Evolutionary conservation across 2,329 filamentous ascomycete species (phyloP).

Genomic region (Trichoderma lentiforme): DNA sequence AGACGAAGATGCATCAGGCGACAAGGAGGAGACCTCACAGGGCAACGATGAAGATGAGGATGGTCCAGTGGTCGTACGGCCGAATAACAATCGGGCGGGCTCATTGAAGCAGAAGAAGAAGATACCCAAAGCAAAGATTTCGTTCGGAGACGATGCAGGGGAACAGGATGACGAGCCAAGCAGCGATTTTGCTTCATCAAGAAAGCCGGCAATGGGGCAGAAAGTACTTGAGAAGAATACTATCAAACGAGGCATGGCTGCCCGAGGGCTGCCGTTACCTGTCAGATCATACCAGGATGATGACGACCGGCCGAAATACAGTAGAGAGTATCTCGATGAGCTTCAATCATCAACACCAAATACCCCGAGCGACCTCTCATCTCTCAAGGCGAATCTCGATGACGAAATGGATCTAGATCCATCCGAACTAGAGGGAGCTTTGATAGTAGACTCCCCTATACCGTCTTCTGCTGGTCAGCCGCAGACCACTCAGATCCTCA

Average conservation of each 20-base stretch:
- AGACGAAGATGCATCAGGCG: constrained; percentile 33
- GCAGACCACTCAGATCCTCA: constrained; percentile 59
- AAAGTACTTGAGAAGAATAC: constrained; percentile 66
- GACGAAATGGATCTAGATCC: constrained; percentile 55
- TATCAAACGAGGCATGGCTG: constrained; percentile 48
- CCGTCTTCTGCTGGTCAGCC: constrained; percentile 30
- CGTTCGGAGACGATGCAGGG: constrained; percentile 63
- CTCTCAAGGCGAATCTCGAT: constrained; percentile 43
- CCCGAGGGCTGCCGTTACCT: constrained; percentile 53
- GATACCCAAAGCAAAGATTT: constrained; percentile 56
- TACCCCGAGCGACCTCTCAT: constrained; percentile 64
- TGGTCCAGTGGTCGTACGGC: constrained; percentile 48
- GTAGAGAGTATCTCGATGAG: constrained; percentile 80
- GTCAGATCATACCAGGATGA: constrained; percentile 50
- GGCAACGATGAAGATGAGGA: constrained; percentile 42
- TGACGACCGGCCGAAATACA: constrained; percentile 75
- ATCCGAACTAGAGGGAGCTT: constrained; percentile 59
- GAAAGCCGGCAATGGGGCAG: constrained; percentile 63
- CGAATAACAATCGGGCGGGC: constrained; percentile 44
- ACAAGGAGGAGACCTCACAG: constrained; percentile 25
- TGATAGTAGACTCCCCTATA: constrained; percentile 56
- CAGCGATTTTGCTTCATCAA: constrained; percentile 55
- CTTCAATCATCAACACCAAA: constrained; percentile 82
- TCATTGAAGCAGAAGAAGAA: constrained; percentile 66
- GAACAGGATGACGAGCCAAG: constrained; percentile 51